phyloP scores from a whole-genome alignment of 768 basidiomycete genomes.

The Trametes elegans region DNA sequence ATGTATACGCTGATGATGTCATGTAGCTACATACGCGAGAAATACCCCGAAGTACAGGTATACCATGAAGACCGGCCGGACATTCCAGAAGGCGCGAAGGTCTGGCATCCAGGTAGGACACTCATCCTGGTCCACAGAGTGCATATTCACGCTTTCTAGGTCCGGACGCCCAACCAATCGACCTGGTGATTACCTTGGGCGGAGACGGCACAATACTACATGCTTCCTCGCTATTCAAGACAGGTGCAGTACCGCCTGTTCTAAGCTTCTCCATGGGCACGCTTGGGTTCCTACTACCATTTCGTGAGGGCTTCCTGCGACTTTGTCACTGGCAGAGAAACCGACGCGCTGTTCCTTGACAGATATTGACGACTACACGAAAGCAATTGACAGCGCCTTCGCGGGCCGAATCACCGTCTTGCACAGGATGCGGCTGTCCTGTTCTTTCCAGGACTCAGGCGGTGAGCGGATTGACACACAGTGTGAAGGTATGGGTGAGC shows the following conservation, averaged over 20 bases:
- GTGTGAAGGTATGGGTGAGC: constrained; percentile 47
- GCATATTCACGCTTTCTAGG: constrained; percentile 28
- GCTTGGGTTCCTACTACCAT: constrained; percentile 89
- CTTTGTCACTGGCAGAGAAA: not conserved
- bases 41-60: constrained; percentile 32
- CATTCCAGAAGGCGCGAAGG: constrained; percentile 45
- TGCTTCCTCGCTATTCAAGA: constrained; percentile 86
- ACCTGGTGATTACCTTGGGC: constrained; percentile 87
- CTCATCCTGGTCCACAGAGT: not conserved
- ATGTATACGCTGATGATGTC: not conserved
- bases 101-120: constrained; percentile 59
- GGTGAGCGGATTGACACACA: constrained; percentile 54
- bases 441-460: constrained; percentile 67
- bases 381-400: constrained; percentile 78
- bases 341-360: not conserved
- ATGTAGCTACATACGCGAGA: constrained; percentile 29
- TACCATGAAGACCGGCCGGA: constrained; percentile 41
- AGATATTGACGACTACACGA: constrained; percentile 89
- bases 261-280: constrained; percentile 92
- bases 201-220: constrained; percentile 96
- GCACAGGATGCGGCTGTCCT: constrained; percentile 87
- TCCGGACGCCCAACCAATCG: constrained; percentile 60
- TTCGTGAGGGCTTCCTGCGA: constrained; percentile 59
- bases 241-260: constrained; percentile 89
- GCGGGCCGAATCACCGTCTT: constrained; percentile 78